Percentiles rank a stretch among this genome's conserved stretches.
Conservation (phyloP, 2,329 filamentous ascomycete genomes). For the Monascus ruber region DNA sequence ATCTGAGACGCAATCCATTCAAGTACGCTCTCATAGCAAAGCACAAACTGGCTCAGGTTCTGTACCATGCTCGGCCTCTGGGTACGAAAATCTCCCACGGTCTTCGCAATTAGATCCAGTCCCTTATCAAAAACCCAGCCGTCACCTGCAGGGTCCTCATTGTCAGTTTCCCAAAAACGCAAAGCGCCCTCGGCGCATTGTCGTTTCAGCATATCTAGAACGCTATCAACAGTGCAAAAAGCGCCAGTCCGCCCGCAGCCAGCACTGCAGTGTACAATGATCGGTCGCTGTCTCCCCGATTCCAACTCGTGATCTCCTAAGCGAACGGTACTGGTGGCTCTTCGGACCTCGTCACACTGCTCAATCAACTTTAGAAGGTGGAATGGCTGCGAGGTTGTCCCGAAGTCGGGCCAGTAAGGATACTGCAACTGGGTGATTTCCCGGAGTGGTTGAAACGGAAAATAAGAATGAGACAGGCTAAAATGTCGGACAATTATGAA, state of each 20-base stretch:
- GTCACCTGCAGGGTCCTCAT: conserved; percentile 22
- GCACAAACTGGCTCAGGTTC: conserved; percentile 80
- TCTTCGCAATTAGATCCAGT: conserved; percentile 70
- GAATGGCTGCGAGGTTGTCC: conserved; percentile 75
- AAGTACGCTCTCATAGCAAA: conserved; percentile 89
- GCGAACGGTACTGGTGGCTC: conserved; percentile 19
- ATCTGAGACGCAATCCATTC: conserved; percentile 58
- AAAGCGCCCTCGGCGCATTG: conserved; percentile 42
- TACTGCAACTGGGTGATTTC: conserved; percentile 95
- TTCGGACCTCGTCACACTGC: conserved; percentile 60
- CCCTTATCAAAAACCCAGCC: conserved; percentile 60
- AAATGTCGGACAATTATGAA: conserved; percentile 81
- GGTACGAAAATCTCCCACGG: conserved; percentile 78
- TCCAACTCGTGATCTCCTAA: conserved; percentile 45
- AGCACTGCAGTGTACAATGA: conserved; percentile 90
- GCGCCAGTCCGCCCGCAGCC: conserved; percentile 92
- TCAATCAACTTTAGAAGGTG: conserved; percentile 86
- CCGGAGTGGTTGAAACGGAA: conserved; percentile 75
- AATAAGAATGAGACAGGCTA: conserved; percentile 60
- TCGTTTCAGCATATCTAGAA: conserved; percentile 93
- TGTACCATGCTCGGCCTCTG: conserved; percentile 96
- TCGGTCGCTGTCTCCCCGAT: conserved; percentile 46
- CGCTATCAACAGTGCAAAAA: conserved; percentile 92
- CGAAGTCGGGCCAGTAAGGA: conserved; percentile 94
- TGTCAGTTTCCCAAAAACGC: conserved; percentile 1